Evolutionary conservation across 768 basidiomycete genomes (phyloP).

Genomic region (Butyriboletus loyo): DNA sequence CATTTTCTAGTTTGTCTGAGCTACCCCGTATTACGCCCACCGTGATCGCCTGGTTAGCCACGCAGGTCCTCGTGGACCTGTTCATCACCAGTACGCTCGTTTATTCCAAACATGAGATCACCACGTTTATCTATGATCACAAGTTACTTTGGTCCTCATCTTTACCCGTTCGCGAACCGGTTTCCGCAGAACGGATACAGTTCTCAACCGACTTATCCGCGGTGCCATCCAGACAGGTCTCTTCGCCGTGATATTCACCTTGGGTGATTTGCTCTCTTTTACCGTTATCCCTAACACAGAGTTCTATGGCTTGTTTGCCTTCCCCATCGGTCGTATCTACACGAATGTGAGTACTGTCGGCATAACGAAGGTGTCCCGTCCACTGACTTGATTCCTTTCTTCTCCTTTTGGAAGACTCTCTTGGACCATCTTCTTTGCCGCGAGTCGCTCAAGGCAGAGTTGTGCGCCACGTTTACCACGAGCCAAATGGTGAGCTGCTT

Average conservation of each 20-base stretch:
- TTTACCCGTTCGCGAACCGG: slow-evolving; percentile 41
- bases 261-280: slow-evolving; percentile 40
- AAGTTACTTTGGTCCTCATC: slow-evolving; percentile 14
- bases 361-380: too few species aligned
- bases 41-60: slow-evolving; percentile 46
- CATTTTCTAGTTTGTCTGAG: slow-evolving; percentile 36
- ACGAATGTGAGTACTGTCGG: slow-evolving; percentile 52
- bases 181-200: slow-evolving; percentile 48
- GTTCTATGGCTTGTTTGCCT: slow-evolving; percentile 37
- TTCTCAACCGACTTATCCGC: slow-evolving; percentile 19
- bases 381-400: too few species aligned
- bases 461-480: too few species aligned
- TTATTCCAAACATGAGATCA: not conserved
- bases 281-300: slow-evolving; percentile 26
- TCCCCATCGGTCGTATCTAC: slow-evolving; percentile 42
- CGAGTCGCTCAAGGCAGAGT: too few species aligned
- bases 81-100: slow-evolving; percentile 40
- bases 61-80: slow-evolving; percentile 44
- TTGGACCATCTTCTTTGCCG: too few species aligned
- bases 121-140: not conserved
- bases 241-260: not conserved
- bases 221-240: slow-evolving; percentile 8
- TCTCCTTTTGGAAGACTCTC: too few species aligned
- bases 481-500: too few species aligned
- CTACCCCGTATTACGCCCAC: slow-evolving; percentile 39